A percentile compares a stretch with the other conserved stretches of the same genome.
Conservation (phyloP, 2,329 filamentous ascomycete species). For the Nemania sp. region DNA sequence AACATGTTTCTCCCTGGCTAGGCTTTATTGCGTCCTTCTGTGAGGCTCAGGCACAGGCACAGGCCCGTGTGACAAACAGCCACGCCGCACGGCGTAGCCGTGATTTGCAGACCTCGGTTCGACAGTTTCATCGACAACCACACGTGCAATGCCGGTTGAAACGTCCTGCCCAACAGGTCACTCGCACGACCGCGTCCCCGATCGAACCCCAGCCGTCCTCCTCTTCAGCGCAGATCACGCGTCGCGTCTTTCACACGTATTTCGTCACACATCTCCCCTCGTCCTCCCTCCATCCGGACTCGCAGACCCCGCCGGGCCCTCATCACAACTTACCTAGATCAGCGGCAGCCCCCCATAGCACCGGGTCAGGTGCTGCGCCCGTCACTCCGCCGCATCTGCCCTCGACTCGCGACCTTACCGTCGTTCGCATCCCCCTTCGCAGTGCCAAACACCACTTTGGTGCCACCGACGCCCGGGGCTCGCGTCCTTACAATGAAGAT, state of each 20-base stretch:
- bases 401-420: constrained; percentile 76
- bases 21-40: constrained; percentile 43
- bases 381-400: constrained; percentile 64
- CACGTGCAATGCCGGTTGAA: constrained; percentile 6
- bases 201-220: neutral
- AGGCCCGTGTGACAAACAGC: constrained; percentile 17
- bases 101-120: constrained; percentile 9
- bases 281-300: constrained; percentile 89
- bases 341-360: constrained; percentile 78
- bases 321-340: constrained; percentile 87
- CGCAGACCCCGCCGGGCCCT: constrained; percentile 63
- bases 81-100: neutral
- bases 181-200: neutral
- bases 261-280: constrained; percentile 96
- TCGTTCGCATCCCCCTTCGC: constrained; percentile 90
- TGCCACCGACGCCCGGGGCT: constrained; percentile 76
- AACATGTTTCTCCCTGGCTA: constrained; percentile 19
- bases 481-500: constrained; percentile 89
- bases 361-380: constrained; percentile 57
- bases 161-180: neutral
- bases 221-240: constrained; percentile 29
- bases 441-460: constrained; percentile 97
- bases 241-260: constrained; percentile 83
- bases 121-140: constrained; percentile 20
- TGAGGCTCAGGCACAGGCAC: constrained; percentile 33